These are phyloP conservation scores for Termitomyces sp. DNA, from an alignment of 768 basidiomycete genomes.

Conservation along the genomic window DNA sequence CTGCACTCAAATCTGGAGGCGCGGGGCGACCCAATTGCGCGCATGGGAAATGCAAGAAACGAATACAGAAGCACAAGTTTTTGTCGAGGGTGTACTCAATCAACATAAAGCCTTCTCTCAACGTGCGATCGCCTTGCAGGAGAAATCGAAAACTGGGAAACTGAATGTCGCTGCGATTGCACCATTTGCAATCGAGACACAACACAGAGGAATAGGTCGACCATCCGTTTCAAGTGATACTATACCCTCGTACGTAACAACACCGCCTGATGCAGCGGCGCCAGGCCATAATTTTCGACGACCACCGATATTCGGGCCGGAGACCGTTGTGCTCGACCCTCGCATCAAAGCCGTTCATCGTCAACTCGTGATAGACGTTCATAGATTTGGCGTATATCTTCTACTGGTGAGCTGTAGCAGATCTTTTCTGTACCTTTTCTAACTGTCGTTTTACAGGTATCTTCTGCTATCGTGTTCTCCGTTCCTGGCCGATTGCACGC, in stretches of 20 bases:
- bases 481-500: constrained; percentile 15
- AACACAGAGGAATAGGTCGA: background rate
- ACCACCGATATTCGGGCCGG: constrained; percentile 31
- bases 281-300: constrained; percentile 8
- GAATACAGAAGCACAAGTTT: constrained; percentile 19
- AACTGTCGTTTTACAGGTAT: constrained; percentile 7
- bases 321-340: constrained; percentile 30
- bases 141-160: background rate
- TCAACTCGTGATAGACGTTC: constrained; percentile 23
- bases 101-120: background rate
- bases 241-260: constrained; percentile 1
- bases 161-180: constrained; percentile 11
- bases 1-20: constrained; percentile 27
- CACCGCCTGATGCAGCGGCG: background rate
- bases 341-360: constrained; percentile 26
- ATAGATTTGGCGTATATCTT: constrained; percentile 16
- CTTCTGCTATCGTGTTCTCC: constrained; percentile 17
- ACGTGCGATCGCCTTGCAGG: background rate
- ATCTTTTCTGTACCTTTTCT: background rate
- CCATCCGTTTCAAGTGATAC: constrained; percentile 5
- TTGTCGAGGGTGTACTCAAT: constrained; percentile 14
- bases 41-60: constrained; percentile 32
- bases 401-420: constrained; percentile 14
- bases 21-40: constrained; percentile 28
- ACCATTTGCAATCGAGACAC: constrained; percentile 10